Evolutionary conservation across 116 monocot genomes (phyloP), one percentile per base, ranked within the genome.

Genomic region (Iris pallida): DNA sequence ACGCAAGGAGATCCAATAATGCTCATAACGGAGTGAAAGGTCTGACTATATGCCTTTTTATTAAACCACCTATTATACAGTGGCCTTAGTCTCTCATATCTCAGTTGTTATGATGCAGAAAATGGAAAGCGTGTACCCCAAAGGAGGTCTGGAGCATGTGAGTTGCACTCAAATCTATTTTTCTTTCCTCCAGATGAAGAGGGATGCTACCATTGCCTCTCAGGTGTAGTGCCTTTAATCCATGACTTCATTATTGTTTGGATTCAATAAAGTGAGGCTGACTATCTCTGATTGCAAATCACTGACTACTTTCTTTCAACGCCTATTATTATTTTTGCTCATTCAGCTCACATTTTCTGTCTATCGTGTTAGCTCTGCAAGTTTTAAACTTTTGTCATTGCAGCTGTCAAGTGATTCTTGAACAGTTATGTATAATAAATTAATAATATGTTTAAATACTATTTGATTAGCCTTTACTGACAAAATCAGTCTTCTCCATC

Each of bases 121-220:
- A 70, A 83, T 71, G 74, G 65, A 56, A 83, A 74, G 66, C 30
- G 57, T 61, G 7, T 59, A 12, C 40, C 65, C 13, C 78, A 68
- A 69, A 78, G 65, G 53, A 72, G 61, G 41, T 51, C 51, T 47
- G 64, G 69, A 55, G 4, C 74, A 58, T 88, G 81, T 16, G 66
- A 79, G 55, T 60, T 76, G 64, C 83, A 83, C 76, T 61, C 81
- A 48, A 77, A 81, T 47, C 61, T 83, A 59, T 86, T 79, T 73
- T 81, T 69, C 69, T 83, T 68, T 70, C 65, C 55, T 45, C 73
- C 56, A 44, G 70, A 75, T 55, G 79, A 75, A 13, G 81, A 81
- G n/a, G 65, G 16, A 40, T 88, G 85, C 53, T 83, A 73, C 70
- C 65, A 79, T 47, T 92, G 75, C 45, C 66, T 71, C 52, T 73